Base-by-base conservation (phyloP, 2,329 filamentous ascomycete species). In the Aspergillus persii region DNA sequence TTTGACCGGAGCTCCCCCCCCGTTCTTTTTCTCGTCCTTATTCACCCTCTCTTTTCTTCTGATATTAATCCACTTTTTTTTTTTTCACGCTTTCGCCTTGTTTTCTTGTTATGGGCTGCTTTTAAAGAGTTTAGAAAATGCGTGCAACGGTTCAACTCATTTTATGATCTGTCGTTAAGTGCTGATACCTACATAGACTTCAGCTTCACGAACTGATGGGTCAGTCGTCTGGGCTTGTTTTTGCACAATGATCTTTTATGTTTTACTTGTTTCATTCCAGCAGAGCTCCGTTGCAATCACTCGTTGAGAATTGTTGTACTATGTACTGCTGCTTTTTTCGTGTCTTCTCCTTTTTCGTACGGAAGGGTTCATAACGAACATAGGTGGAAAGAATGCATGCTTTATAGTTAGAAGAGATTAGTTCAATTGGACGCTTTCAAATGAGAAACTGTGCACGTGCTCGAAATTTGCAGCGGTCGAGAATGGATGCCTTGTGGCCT, bases 161-260 rank as follows among this genome's bases (percentile, higher is more conserved):
- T 63, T 61, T 64, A 67, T 62, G 62, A 64, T 65, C 69, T 64
- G 64, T 71, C 63, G 59, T 64, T 67, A 11, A 63, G 58, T 66
- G 65, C 58, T 60, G 64, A 70, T 71, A 69, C 68, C 64, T 66
- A 63, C 18, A 71, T 71, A 71, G 69, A 71, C 60, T 63, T 64
- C 54, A 62, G 63, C 60, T 66, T 63, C 56, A 68, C 61, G 62
- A 63, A 53, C 57, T 64, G 62, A 66, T 61, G 65, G 62, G 15
- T n/a, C 27, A 36, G 18, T 4, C 39, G 31, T 50, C 11, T 27
- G 12, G 30, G 27, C 23, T 29, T 31, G 27, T 39, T 41, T 26
- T 47, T 27, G 44, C 44, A 23, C 11, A 27, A 47, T 47, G 44
- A 15, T 46, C 41, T 57, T 29, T 52, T 41, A 23, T 53, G 30